These are phyloP conservation scores for Fusarium sp. DNA, from an alignment of 2,329 filamentous ascomycete species.

Conservation along the genomic window DNA sequence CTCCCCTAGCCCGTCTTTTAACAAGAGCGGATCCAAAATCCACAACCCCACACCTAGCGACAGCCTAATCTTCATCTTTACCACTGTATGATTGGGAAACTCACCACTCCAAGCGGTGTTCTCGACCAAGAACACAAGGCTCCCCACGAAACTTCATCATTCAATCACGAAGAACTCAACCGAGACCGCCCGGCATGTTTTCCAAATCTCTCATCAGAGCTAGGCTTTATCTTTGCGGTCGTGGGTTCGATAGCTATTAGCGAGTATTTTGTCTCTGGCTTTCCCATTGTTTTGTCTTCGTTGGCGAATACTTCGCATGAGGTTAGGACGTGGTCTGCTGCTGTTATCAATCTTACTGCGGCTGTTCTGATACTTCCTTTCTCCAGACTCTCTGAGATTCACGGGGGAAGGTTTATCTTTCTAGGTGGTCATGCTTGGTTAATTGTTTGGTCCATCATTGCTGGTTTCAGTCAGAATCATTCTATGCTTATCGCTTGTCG, in stretches of 20 bases:
- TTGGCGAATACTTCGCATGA: constrained; percentile 65
- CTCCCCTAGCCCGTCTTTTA: no score
- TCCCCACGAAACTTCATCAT: background rate
- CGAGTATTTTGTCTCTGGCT: constrained; percentile 82
- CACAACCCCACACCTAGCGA: background rate
- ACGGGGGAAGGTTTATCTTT: constrained; percentile 70
- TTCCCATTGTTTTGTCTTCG: constrained; percentile 76
- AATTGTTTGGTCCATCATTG: constrained; percentile 71
- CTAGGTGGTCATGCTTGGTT: constrained; percentile 71
- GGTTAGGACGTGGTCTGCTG: constrained; percentile 71
- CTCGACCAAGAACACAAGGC: background rate
- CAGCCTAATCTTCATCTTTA: background rate
- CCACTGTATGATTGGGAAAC: background rate
- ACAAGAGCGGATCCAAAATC: background rate
- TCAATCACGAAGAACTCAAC: background rate
- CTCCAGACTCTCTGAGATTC: constrained; percentile 68
- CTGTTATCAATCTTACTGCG: constrained; percentile 66
- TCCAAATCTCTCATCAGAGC: constrained; percentile 61
- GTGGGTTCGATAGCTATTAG: constrained; percentile 70
- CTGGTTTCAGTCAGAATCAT: constrained; percentile 72
- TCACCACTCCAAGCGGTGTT: background rate
- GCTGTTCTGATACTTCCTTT: constrained; percentile 69
- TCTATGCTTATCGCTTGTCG: constrained; percentile 77
- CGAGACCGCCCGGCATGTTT: constrained; percentile 62
- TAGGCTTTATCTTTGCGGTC: constrained; percentile 70